Evolutionary conservation across 805 yeast species (phyloP).

Genomic region (Kuraishia ogatae): DNA sequence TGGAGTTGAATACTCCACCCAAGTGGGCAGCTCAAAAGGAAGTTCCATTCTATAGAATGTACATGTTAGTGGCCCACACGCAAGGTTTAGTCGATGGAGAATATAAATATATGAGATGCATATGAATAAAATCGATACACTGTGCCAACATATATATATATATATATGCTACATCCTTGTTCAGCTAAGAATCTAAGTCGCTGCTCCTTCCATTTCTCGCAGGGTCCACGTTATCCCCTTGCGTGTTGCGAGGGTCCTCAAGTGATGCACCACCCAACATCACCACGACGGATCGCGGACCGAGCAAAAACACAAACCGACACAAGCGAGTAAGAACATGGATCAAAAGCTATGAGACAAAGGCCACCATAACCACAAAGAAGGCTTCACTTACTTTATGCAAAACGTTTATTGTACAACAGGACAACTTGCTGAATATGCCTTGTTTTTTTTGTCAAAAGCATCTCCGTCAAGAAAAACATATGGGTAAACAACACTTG

Average conservation of each 20-base stretch:
- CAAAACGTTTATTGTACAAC: neutral
- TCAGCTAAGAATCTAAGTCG: neutral
- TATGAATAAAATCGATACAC: too few relatives aligned
- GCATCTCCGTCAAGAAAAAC: neutral
- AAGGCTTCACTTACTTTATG: neutral
- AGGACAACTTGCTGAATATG: neutral
- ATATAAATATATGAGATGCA: neutral
- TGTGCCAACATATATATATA: neutral
- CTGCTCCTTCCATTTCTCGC: neutral
- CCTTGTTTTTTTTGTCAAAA: neutral
- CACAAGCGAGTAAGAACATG: too few relatives aligned
- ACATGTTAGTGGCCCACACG: neutral
- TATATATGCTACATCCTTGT: neutral
- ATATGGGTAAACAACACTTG: neutral
- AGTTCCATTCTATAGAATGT: neutral
- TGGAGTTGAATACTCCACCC: slow-evolving; percentile 3
- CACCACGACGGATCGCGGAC: neutral
- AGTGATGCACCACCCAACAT: neutral
- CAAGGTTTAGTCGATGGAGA: too few relatives aligned
- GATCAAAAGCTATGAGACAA: too few relatives aligned
- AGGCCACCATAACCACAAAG: too few relatives aligned
- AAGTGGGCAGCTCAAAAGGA: slow-evolving; percentile 1
- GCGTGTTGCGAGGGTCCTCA: neutral
- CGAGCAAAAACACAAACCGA: neutral
- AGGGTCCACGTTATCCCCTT: neutral